These are phyloP conservation scores for Saccharomycopsis vini DNA, from an alignment of 805 yeast genomes.

Conservation along the genomic window DNA sequence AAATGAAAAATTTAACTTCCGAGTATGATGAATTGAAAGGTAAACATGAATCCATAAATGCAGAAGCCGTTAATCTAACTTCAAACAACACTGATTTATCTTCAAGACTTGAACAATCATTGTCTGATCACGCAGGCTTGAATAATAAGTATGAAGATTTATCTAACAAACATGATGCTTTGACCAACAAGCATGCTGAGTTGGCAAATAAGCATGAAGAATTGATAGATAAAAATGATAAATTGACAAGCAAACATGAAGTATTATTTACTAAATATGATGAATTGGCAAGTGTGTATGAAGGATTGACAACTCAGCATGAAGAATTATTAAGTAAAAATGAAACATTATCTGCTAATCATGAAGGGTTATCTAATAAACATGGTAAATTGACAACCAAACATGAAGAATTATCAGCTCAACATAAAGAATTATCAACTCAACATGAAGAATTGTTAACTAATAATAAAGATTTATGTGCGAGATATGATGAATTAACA, in stretches of 20 bases:
- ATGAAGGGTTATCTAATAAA: neutral
- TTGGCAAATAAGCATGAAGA: neutral
- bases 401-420: neutral
- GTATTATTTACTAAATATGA: neutral
- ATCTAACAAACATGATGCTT: neutral
- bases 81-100: no score
- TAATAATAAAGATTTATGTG: constrained; percentile 1
- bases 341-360: neutral
- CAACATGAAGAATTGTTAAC: neutral
- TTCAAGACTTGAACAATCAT: neutral
- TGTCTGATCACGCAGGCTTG: neutral
- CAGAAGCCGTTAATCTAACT: no score
- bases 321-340: neutral
- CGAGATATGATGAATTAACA: neutral
- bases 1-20: neutral
- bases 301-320: neutral
- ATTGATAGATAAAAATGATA: neutral
- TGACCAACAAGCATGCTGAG: neutral
- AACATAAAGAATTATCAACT: neutral
- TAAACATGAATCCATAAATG: neutral
- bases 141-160: neutral
- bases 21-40: constrained; percentile 1
- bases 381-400: neutral
- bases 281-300: neutral
- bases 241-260: neutral